Evolutionary conservation across 1,284 basidiomycete genomes (phyloP), one percentile per base, ranked within the genome.

Genomic region (Neonothopanus nambi): DNA sequence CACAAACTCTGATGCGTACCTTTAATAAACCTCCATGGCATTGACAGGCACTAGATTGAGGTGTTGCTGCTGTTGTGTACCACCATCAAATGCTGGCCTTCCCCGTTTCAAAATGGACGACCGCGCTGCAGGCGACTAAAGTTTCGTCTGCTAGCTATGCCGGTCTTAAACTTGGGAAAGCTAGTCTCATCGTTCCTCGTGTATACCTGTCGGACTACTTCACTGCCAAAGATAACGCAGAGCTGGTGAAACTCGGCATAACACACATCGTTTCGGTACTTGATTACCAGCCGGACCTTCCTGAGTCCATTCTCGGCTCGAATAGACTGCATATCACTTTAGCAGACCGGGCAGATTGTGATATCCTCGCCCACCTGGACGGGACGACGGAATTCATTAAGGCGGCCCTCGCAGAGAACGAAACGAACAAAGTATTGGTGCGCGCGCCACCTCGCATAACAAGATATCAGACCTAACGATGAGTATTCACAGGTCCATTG

Each of bases 221-320:
- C 63, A 81, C 80, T 13, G 87, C 84, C 8, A 65, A 68, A 20
- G 68, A 81, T 60, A 65, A 67, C 12, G 69, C 72, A 6, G 72
- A 76, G 48, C 71, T 89, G 20, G 56, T 59, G 9, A 67, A 66
- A 39, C 75, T 85, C 23, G 82, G 84, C 17, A 81, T 90, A 60
- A 91, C 88, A 0, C 89, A 91, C 67, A 66, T 90, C 59, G 67
- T 90, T 43, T 85, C 82, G 49, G 77, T 82, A 41, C 67, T 88
- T 61, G 79, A 83, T 46, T 67, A 72, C 35, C 68, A 68, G 45
- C 72, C 82, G 38, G 64, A 66, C 38, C 63, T 78, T 40, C 80
- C 80, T 12, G 68, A 70, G 11, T 69, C 75, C 46, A 78, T 88
- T n/a, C 66, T 69, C 4, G 67, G 67, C 30, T 65, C 80, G 38